Evolutionary conservation across 1,139 yeast genomes (phyloP), one percentile per base, ranked within the genome.

Genomic region (Hemisphaericaspora xylofermentans): DNA sequence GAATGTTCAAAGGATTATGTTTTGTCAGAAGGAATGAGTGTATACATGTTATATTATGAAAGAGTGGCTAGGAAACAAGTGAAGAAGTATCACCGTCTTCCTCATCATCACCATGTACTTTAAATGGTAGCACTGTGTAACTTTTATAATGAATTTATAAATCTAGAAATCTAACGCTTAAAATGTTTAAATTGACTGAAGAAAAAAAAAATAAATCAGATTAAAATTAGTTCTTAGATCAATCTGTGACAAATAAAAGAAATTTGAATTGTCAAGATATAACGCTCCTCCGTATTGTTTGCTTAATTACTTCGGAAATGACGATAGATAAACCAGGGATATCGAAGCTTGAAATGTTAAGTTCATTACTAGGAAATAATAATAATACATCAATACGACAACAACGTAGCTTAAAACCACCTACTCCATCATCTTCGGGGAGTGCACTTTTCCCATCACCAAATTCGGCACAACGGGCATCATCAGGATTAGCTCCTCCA

Each of bases 21-120:
- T 1, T 64, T 88, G 41, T 68, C 68, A 43, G 96, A 88, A 55
- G 79, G 79, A 29, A 69, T 81, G 13, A 87, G 86, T 16, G 96
- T 81, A 2, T 91, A 91, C 61, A 78, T 91, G 84, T 65, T 91
- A 44, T 84, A 86, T 54, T 91, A 87, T 56, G 96, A 91, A 54
- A 57, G 79, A 47, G 66, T 71, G 21, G 78, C 74, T 43, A 54
- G 60, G 44, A 56, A 53, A 27, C 52, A 48, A 38, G 42, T 48
- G n/a, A 49, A 45, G 30, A 36, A 41, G 18, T 38, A 36, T 26
- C 41, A 39, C 24, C 42, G 40, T 25, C 27, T 9, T 24, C n/a
- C n/a, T n/a, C 22, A 6, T 26, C 38, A 28, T 15, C 33, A 28
- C 4, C 37, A 26, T 18, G 17, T 24, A 26, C 27, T 25, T 9